Percentiles rank a stretch among this genome's conserved stretches.
These are phyloP conservation scores for Alternaria gansuensis DNA, from an alignment of 2,329 filamentous ascomycete genomes.

Conservation along the genomic window DNA sequence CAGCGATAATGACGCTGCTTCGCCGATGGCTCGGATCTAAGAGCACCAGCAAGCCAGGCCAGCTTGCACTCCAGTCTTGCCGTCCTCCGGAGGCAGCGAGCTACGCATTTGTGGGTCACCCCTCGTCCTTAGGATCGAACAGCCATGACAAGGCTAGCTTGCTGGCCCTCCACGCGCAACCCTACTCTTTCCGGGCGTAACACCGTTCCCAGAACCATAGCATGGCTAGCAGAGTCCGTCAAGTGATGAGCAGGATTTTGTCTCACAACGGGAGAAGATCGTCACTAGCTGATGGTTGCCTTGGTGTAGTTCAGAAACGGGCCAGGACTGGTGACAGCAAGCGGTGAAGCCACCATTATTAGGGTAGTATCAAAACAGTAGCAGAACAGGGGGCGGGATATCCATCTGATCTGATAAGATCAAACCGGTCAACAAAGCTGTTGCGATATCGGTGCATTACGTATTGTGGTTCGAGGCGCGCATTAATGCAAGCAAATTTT, in stretches of 20 bases:
- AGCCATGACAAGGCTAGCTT: conserved; percentile 21
- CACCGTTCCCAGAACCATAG: conserved; percentile 28
- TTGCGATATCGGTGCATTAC: conserved; percentile 31
- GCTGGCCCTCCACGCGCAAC: conserved; percentile 14
- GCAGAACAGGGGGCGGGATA: conserved; percentile 17
- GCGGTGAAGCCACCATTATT: conserved; percentile 19
- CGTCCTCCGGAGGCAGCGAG: conserved; percentile 15
- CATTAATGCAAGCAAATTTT: conserved; percentile 26
- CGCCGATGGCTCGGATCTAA: conserved; percentile 52
- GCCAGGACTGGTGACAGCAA: conserved; percentile 26
- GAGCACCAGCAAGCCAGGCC: conserved; percentile 8
- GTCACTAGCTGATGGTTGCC: conserved; percentile 16
- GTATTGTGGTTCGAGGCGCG: conserved; percentile 4
- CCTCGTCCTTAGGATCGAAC: conserved; percentile 10
- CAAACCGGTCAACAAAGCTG: background rate
- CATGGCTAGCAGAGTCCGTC: conserved; percentile 8
- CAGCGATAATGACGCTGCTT: conserved; percentile 18
- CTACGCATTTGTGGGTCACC: conserved; percentile 11
- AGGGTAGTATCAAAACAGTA: background rate
- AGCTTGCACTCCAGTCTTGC: conserved; percentile 18
- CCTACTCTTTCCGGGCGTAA: conserved; percentile 29
- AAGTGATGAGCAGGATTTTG: conserved; percentile 26
- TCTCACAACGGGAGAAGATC: conserved; percentile 26
- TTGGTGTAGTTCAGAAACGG: conserved; percentile 17
- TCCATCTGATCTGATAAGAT: conserved; percentile 45